These are phyloP conservation scores for Priceomyces castillae DNA, from an alignment of 805 yeast genomes.

Conservation along the genomic window DNA sequence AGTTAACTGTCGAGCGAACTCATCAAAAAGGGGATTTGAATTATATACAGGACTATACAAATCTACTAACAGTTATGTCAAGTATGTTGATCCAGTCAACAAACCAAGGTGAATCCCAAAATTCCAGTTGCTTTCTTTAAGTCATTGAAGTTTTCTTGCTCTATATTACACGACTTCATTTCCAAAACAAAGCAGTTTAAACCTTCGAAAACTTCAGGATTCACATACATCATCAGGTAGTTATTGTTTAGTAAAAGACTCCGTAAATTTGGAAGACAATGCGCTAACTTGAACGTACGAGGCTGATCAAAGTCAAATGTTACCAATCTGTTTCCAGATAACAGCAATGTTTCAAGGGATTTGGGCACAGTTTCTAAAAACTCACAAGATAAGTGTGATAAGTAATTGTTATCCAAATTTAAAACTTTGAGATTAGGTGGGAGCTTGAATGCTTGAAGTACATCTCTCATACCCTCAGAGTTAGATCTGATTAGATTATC, in stretches of 20 bases:
- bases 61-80: no score
- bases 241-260: slow-evolving; percentile 17
- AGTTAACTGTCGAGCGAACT: not conserved
- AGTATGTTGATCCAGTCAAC: not conserved
- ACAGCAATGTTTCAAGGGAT: slow-evolving; percentile 22
- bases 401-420: slow-evolving; percentile 24
- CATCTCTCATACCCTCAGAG: slow-evolving; percentile 14
- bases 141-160: slow-evolving; percentile 10
- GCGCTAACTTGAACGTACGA: slow-evolving; percentile 6
- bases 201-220: slow-evolving; percentile 13
- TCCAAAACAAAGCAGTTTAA: slow-evolving; percentile 7
- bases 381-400: slow-evolving; percentile 16
- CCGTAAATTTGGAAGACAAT: slow-evolving; percentile 19
- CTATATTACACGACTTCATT: slow-evolving; percentile 14
- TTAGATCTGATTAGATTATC: slow-evolving; percentile 23
- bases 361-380: slow-evolving; percentile 26
- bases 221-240: slow-evolving; percentile 10
- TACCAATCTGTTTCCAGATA: slow-evolving; percentile 18
- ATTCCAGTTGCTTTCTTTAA: slow-evolving; percentile 4
- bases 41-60: slow-evolving; percentile 4
- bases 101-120: not conserved
- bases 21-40: not conserved
- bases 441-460: slow-evolving; percentile 15
- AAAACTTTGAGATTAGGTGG: slow-evolving; percentile 25
- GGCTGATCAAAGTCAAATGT: slow-evolving; percentile 10